These are phyloP conservation scores for Hypseocharis bilobata DNA, from an alignment of 441 rosid species.

Conservation along the genomic window DNA sequence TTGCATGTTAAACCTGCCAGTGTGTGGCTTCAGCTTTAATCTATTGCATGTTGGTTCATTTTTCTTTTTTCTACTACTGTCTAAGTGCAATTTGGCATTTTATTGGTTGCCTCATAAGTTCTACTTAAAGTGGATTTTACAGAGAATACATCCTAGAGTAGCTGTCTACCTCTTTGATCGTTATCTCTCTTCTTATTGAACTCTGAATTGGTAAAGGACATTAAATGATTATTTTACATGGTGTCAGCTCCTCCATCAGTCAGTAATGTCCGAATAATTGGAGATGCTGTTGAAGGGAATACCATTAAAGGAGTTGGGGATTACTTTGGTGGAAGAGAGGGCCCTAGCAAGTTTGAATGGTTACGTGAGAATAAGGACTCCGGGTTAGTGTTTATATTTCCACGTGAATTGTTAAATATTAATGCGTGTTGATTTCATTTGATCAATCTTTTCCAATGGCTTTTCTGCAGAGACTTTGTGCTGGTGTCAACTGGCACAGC, in stretches of 20 bases:
- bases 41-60: neutral
- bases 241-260: conserved; percentile 91
- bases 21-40: neutral
- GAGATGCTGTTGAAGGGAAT: conserved; percentile 81
- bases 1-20: neutral
- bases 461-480: conserved; percentile 50
- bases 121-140: neutral
- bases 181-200: neutral
- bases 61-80: neutral
- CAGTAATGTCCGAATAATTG: conserved; percentile 59
- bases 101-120: neutral
- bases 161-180: neutral
- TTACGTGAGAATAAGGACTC: conserved; percentile 63
- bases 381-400: conserved; percentile 47
- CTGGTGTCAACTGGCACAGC: conserved; percentile 67
- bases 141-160: neutral
- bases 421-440: conserved; percentile 1
- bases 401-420: neutral
- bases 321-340: conserved; percentile 97
- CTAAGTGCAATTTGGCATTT: neutral
- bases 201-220: neutral
- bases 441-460: conserved; percentile 1
- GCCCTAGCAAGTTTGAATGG: conserved; percentile 98
- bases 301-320: conserved; percentile 68
- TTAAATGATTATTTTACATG: conserved; percentile 26